A percentile compares a stretch with the other conserved stretches of the same genome.
Evolutionary conservation across 2,329 filamentous ascomycete genomes (phyloP).

Genomic region (Conoideocrella luteorostrata): DNA sequence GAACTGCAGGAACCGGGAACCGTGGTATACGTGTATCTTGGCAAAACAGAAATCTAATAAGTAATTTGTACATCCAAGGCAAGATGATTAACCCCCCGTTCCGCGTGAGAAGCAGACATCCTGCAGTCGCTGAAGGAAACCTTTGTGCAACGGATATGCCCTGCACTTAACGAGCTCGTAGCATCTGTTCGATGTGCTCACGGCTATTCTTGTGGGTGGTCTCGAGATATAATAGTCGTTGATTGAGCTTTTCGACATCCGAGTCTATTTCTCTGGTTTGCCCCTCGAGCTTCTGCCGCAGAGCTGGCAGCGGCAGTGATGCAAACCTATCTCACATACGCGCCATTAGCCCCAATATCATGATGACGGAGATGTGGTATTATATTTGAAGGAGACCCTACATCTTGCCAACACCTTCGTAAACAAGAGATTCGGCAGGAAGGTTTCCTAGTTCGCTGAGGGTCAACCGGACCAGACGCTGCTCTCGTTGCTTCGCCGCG

Average conservation of each 20-base stretch:
- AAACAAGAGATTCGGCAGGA: slow-evolving; percentile 70
- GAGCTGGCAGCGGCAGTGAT: slow-evolving; percentile 61
- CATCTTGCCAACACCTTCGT: slow-evolving; percentile 98
- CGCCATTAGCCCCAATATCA: slow-evolving; percentile 3
- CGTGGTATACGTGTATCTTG: too few relatives aligned
- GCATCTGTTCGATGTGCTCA: slow-evolving; percentile 83
- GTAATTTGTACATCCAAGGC: too few relatives aligned
- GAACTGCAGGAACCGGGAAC: too few relatives aligned
- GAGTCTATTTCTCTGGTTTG: slow-evolving; percentile 70
- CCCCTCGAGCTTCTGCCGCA: slow-evolving; percentile 68
- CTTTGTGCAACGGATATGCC: too few relatives aligned
- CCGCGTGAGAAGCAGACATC: too few relatives aligned
- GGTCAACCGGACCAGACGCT: slow-evolving; percentile 82
- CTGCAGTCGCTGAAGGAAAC: too few relatives aligned
- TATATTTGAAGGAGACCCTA: slow-evolving; percentile 36
- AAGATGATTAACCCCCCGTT: too few relatives aligned
- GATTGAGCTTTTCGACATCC: slow-evolving; percentile 75
- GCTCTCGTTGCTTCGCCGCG: slow-evolving; percentile 77
- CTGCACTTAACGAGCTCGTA: slow-evolving; percentile 49
- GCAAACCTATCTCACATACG: slow-evolving; percentile 68
- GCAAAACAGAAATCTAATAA: too few relatives aligned
- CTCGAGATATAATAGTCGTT: slow-evolving; percentile 88
- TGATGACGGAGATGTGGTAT: background rate
- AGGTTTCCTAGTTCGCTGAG: slow-evolving; percentile 74
- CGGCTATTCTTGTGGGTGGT: slow-evolving; percentile 93